Evolutionary conservation across 2,329 filamentous ascomycete genomes (phyloP), one percentile per base, ranked within the genome.

Genomic region (Penicillium sclerotiorum): DNA sequence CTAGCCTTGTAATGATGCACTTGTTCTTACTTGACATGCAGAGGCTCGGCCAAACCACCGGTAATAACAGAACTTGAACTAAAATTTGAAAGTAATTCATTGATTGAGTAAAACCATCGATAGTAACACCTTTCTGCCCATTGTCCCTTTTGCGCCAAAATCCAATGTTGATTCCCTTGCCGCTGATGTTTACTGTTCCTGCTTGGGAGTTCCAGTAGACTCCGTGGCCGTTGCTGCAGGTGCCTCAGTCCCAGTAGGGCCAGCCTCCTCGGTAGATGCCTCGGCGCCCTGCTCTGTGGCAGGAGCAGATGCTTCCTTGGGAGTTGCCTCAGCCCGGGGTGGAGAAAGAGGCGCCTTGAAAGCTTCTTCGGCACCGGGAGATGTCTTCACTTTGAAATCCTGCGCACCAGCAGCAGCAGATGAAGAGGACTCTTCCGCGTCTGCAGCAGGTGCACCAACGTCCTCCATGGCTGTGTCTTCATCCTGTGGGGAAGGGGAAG

Each of bases 381-480:
- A 50, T 17, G 51, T 53, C 30, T 62, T 71, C 18, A 68, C 63
- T 5, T 55, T 55, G n/a, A n/a, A n/a, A n/a, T 32, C 49, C 55
- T 5, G 36, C 48, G 25, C n/a, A n/a, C n/a, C n/a, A n/a, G 63
- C 63, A 33, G 43, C 48, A 28, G 46, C 43, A 41, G 42, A 48
- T 27, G 58, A 59, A 32, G 51, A 46, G 47, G 55, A 49, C 28
- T 61, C 59, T 8, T 52, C 45, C n/a, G 53, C 56, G 20, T n/a
- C n/a, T n/a, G 55, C 48, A 6, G 55, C 53, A n/a, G 60, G 45
- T 6, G 57, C 56, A 18, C 15, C 33, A 9, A 55, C 71, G 47
- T 74, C 72, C 55, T 73, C 71, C 72, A 74, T 74, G 11, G 62
- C 51, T 9, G 61, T 68, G 50, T 73, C 71, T 49, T 69, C 66